Evolutionary conservation across 345 rosid species (phyloP).

Genomic region (Hibiscus tridactylites): DNA sequence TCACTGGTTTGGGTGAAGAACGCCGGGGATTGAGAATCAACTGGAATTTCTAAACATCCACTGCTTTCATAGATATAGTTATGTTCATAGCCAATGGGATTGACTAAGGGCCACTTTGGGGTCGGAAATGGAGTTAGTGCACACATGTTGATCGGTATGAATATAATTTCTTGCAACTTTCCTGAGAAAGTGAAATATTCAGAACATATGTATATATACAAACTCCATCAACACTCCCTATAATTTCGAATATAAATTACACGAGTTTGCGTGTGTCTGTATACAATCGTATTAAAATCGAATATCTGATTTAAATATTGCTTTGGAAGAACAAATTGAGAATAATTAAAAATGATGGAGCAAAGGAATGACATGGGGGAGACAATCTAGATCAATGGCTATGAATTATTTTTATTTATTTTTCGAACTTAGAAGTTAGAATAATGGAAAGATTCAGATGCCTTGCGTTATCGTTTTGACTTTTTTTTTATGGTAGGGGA

Average conservation of each 20-base stretch:
- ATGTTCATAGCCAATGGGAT: constrained; percentile 1
- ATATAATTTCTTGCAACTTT: not conserved
- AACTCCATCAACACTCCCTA: not conserved
- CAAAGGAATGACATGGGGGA: no score
- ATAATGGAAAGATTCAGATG: no score
- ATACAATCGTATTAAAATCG: not conserved
- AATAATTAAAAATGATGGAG: no score
- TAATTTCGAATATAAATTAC: no score
- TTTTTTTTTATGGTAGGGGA: not conserved
- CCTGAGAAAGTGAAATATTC: not conserved
- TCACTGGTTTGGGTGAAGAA: not conserved
- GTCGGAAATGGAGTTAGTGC: not conserved
- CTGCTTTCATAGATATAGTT: not conserved
- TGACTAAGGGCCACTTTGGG: not conserved
- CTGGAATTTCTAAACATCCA: not conserved
- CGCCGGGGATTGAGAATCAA: not conserved
- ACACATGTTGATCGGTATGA: not conserved
- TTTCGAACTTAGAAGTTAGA: no score
- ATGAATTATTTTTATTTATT: no score
- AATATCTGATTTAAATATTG: not conserved
- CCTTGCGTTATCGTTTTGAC: no score
- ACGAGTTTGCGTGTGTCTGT: not conserved
- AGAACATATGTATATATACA: not conserved
- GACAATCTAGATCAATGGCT: no score
- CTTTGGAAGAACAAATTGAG: not conserved